Evolutionary conservation across 495 filamentous ascomycete species (phyloP), one percentile per base, ranked within the genome.

Genomic region (Podospora pseudocomata): DNA sequence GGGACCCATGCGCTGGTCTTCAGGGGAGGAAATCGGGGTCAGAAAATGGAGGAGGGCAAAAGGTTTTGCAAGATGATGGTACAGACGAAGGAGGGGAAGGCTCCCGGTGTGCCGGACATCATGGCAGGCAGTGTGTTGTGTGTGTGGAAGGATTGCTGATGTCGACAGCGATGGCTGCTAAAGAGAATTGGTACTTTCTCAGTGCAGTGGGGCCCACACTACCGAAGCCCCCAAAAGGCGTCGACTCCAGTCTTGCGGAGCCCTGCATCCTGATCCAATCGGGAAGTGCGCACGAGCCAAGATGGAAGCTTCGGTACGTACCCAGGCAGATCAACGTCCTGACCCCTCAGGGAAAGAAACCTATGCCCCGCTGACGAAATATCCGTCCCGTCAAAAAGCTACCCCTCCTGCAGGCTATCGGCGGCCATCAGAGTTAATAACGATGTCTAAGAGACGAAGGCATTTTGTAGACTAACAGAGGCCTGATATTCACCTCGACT

Each of bases 171-270:
- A 63, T 7, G 20, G 20, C 11, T 16, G 28, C 63, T 56, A 54
- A 20, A 56, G 63, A 67, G 71, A 74, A 71, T 70, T 68, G 67
- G 62, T 57, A 65, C 27, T 63, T 71, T 71, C 70, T 76, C 67
- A 67, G 68, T 72, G 68, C 68, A 74, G 74, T 74, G 74, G 74
- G 74, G 74, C 65, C 60, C 60, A 54, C 56, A 28, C n/a, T 58
- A 58, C n/a, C 55, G 55, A 53, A 56, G 53, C 59, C 61, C 66
- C 44, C 66, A 61, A 67, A 65, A 54, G 55, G 18, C 34, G 58
- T 23, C 63, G 58, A 58, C 66, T 61, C 65, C 68, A 71, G 59
- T 66, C 67, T 66, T 62, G 66, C 54, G 64, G 65, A 65, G 63
- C 64, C 60, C 34, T 44, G 64, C 34, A 49, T 65, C 16, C 15